Evolutionary conservation across 1,284 basidiomycete species (phyloP), one percentile per base, ranked within the genome.

Genomic region (Puccinia hordei): DNA sequence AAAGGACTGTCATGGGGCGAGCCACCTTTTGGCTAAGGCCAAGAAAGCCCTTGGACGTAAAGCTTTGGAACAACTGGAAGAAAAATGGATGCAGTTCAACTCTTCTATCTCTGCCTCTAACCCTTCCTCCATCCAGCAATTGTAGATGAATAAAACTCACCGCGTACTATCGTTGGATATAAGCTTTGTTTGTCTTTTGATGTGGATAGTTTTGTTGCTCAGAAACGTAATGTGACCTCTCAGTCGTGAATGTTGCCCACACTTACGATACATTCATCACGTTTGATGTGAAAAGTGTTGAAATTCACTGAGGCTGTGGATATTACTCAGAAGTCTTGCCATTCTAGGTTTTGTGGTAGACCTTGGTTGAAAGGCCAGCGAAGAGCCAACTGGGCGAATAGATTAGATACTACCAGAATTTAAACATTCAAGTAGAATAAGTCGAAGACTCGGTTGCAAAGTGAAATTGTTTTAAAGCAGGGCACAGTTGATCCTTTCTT

Each of bases 401-500:
- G 19, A 38, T 38, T 63, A 63, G 33, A 59, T 59, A 35, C 8
- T 19, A 15, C 4, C 6, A 13, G 17, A 1, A 5, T 66, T 66
- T 66, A 44, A n/a, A n/a, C n/a, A n/a, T n/a, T n/a, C 41, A 63
- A 38, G 2, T n/a, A 63, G 41, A 66, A 66, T 66, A 75, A 75
- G 12, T 63, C 57, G 27, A 75, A 51, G 49, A 75, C 63, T 38
- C 27, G 73, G 35, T 63, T 51, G 19, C 73, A 75, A 13, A 65
- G 59, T 8, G 38, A 24, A 22, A 41, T 49, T n/a, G 73, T 38
- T 61, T 49, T 75, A 27, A 75, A 75, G 55, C 73, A 63, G 13
- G 63, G 57, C 12, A 75, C 41, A n/a, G 73, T 57, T 63, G 59
- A 63, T 30, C 27, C n/a, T 49, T 65, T 75, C 41, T 75, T 75